These are phyloP conservation scores for Huntiella omanensis DNA, from an alignment of 2,329 filamentous ascomycete species.

Conservation along the genomic window DNA sequence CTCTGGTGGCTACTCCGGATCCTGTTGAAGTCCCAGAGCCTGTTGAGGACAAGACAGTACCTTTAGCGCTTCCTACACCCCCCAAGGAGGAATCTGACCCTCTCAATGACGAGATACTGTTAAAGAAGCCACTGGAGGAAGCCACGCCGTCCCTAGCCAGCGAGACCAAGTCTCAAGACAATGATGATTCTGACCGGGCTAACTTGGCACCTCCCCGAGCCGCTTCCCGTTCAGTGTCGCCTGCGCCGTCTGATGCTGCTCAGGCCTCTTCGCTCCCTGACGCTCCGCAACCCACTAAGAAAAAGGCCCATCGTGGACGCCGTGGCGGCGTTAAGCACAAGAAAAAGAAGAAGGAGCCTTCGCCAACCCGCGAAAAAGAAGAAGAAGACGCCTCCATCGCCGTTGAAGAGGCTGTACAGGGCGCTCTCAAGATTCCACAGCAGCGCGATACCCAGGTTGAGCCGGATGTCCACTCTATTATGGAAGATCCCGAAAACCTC, in stretches of 20 bases:
- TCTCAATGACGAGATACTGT: too few relatives aligned
- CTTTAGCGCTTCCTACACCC: too few relatives aligned
- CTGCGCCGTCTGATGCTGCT: constrained; percentile 4
- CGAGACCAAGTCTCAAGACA: not conserved
- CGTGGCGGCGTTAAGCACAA: constrained; percentile 52
- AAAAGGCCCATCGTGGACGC: constrained; percentile 51
- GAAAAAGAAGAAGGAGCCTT: constrained; percentile 34
- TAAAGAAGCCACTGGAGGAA: constrained; percentile 1
- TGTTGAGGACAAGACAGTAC: not conserved
- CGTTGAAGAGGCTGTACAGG: constrained; percentile 43
- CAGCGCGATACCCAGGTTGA: constrained; percentile 29
- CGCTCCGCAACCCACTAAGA: constrained; percentile 24
- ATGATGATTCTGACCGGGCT: not conserved
- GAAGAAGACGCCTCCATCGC: constrained; percentile 23
- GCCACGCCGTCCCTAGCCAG: not conserved
- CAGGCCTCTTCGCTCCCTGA: constrained; percentile 15
- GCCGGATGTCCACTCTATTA: constrained; percentile 40
- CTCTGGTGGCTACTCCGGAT: not conserved
- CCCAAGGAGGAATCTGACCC: not conserved
- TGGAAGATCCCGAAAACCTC: constrained; percentile 39
- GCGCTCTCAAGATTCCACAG: constrained; percentile 38
- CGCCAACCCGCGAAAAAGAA: constrained; percentile 26
- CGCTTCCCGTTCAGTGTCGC: not conserved
- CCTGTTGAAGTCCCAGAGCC: not conserved
- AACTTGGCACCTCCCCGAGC: not conserved